Evolutionary conservation across 306 rosid genomes (phyloP), one percentile per base, ranked within the genome.

Genomic region (Trifolium repens): DNA sequence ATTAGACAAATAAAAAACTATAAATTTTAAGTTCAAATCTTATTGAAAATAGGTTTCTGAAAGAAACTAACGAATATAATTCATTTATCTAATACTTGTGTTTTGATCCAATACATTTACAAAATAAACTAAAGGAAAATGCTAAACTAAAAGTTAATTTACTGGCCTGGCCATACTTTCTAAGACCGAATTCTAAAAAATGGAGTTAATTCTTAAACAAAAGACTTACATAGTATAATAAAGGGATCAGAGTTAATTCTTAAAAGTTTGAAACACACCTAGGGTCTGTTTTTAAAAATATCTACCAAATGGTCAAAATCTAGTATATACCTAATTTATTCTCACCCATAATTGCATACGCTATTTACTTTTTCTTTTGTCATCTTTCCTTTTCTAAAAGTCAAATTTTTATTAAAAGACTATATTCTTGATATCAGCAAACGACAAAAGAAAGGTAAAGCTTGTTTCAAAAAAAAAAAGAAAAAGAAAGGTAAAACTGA

Each of bases 271-370:
- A 58, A 58, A 58, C 64, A 58, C 37, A 58, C 7, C 37, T 4
- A 58, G 35, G 64, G 16, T 12, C 34, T 55, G 34, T 55, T 55
- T 55, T 55, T 55, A 22, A 55, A 55, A 19, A 22, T 55, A 30
- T 54, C 60, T 8, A 54, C 13, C 30, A 54, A 54, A 54, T 54
- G 30, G 30, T 54, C 5, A 54, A 19, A 54, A 19, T 22, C 15
- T 54, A 53, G 60, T 53, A 30, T 53, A 5, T 35, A 5, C 39
- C 39, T 35, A 37, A 37, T 54, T 54, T 19, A 54, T 54, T 54
- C 19, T 54, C 63, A 58, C 39, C n/a, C 64, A 58, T 58, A 58
- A 26, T 58, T 58, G 39, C 64, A 58, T 58, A 30, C 39, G 64
- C 64, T 7, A 58, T 58, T 58, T 58, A 58, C 64, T 58, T 58